Conservation (phyloP, 1,139 yeast genomes). For the Lodderomyces oxycetoniae region DNA sequence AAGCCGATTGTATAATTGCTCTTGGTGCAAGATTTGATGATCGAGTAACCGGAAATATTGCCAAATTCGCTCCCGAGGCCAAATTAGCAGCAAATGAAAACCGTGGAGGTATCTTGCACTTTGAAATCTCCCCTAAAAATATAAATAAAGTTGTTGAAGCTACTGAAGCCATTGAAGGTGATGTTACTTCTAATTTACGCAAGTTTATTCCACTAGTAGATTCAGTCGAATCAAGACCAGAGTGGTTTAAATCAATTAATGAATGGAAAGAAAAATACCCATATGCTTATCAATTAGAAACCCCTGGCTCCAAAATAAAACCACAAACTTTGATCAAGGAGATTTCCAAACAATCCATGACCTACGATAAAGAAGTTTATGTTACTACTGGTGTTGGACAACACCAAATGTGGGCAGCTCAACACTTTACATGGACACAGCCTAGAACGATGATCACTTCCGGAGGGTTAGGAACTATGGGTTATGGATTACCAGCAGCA, state of each 20-base stretch:
- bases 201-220: slow-evolving; percentile 67
- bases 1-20: slow-evolving; percentile 89
- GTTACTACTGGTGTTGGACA: slow-evolving; percentile 98
- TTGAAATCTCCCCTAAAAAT: slow-evolving; percentile 93
- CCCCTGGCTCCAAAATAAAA: slow-evolving; percentile 76
- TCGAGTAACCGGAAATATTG: slow-evolving; percentile 85
- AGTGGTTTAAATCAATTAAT: slow-evolving; percentile 71
- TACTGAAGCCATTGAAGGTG: slow-evolving; percentile 96
- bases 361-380: slow-evolving; percentile 69
- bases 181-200: slow-evolving; percentile 74
- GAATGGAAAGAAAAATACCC: slow-evolving; percentile 89
- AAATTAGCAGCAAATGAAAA: slow-evolving; percentile 80
- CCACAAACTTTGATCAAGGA: slow-evolving; percentile 89
- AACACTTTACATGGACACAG: slow-evolving; percentile 85
- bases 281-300: slow-evolving; percentile 69
- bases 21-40: slow-evolving; percentile 97
- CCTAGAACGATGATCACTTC: slow-evolving; percentile 94
- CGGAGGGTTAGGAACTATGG: slow-evolving; percentile 99
- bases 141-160: slow-evolving; percentile 97
- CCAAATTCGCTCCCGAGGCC: slow-evolving; percentile 92
- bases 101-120: slow-evolving; percentile 94
- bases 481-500: slow-evolving; percentile 94
- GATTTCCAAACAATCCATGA: slow-evolving; percentile 66
- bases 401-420: slow-evolving; percentile 99
- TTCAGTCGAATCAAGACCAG: slow-evolving; percentile 58